Conservation (phyloP, 306 rosid species). For the Pueraria montana region DNA sequence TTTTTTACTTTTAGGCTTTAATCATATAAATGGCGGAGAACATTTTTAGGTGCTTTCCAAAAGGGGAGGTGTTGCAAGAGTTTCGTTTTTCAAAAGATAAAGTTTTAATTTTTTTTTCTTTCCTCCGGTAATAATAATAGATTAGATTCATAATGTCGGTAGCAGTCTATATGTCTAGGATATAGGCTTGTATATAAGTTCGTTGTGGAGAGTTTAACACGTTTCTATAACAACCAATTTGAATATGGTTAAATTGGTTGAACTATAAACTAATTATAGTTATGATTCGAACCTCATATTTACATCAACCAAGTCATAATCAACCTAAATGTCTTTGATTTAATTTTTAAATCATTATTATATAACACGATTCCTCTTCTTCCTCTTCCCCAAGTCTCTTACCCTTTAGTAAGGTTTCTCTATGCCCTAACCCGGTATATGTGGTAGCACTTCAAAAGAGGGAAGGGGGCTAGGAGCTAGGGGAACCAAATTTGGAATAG, state of each 20-base stretch:
- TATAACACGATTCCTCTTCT: background rate
- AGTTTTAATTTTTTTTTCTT: background rate
- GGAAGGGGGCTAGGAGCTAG: no score
- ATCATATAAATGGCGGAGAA: constrained; percentile 45
- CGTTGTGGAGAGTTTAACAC: background rate
- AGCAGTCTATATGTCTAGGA: background rate
- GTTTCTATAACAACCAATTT: background rate
- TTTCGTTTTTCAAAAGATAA: constrained; percentile 37
- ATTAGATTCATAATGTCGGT: background rate
- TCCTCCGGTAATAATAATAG: background rate
- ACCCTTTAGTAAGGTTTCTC: background rate
- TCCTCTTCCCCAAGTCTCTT: no score
- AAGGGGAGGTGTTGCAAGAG: constrained; percentile 41
- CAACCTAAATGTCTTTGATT: background rate
- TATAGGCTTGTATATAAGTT: background rate
- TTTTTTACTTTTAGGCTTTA: constrained; percentile 47
- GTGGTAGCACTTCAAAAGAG: background rate
- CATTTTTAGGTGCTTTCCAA: constrained; percentile 42
- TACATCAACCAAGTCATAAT: background rate
- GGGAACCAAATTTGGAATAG: background rate
- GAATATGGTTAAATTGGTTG: background rate
- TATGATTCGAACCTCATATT: no score
- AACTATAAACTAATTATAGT: background rate
- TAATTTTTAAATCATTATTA: background rate
- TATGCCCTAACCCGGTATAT: background rate